Percentiles rank a stretch among this genome's conserved stretches.
Evolutionary conservation across 768 basidiomycete species (phyloP).

Genomic region (Chlorophyllum brunneum): DNA sequence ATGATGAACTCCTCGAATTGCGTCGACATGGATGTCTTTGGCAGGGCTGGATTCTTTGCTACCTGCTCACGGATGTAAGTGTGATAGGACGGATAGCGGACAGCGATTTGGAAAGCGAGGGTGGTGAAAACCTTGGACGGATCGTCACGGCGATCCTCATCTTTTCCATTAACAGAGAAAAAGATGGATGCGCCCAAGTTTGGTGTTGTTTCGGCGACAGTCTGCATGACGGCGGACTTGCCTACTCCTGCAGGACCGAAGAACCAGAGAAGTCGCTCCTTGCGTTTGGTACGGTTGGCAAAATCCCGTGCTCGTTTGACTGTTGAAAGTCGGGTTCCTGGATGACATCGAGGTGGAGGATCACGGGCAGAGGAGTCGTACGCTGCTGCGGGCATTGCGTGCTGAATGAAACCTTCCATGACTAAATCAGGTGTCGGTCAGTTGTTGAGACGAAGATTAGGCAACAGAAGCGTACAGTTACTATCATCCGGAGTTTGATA

Average conservation of each 20-base stretch:
- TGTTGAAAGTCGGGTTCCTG: neutral
- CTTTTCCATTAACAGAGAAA: neutral
- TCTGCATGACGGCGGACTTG: no score
- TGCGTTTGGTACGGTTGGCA: neutral
- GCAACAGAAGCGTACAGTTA: no score
- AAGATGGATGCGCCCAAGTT: neutral
- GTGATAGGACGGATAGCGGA: neutral
- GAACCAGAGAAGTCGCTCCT: neutral
- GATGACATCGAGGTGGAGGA: no score
- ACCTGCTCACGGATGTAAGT: slow-evolving; percentile 8
- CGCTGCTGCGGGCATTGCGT: neutral
- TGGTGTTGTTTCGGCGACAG: no score
- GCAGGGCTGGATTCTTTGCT: slow-evolving; percentile 4
- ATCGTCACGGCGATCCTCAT: no score
- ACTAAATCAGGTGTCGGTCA: no score
- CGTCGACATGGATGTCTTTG: neutral
- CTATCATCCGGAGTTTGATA: no score
- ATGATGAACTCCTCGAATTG: slow-evolving; percentile 16
- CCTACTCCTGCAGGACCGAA: neutral
- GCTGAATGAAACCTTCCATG: neutral
- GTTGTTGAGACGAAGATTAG: no score
- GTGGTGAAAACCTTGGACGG: slow-evolving; percentile 4
- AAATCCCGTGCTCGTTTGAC: neutral
- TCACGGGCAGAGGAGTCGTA: neutral
- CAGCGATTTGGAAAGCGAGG: slow-evolving; percentile 20